phyloP scores from a whole-genome alignment of 805 yeast species.

The Cyberlindnera mississippiensis region DNA sequence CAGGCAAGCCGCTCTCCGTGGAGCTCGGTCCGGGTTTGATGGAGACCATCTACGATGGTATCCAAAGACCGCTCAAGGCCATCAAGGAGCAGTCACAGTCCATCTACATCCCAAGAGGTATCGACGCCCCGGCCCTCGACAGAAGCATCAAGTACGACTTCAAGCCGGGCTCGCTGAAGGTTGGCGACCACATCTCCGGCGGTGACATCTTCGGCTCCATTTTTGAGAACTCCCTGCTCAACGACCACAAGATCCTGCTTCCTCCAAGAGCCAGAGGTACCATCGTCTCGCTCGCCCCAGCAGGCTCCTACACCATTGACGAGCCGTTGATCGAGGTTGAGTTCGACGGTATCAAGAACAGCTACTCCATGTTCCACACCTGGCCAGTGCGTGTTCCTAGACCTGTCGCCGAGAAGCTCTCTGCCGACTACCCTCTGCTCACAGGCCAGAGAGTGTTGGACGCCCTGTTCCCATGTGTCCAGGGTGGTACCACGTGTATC shows the following conservation, averaged over 20 bases:
- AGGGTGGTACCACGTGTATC: conserved; percentile 99
- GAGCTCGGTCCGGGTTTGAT: conserved; percentile 99
- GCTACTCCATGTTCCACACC: conserved; percentile 92
- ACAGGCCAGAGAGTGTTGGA: conserved; percentile 99
- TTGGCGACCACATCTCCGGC: conserved; percentile 97
- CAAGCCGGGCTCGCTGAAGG: conserved; percentile 71
- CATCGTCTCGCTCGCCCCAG: conserved; percentile 78
- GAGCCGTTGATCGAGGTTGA: conserved; percentile 91
- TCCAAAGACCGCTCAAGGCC: conserved; percentile 96
- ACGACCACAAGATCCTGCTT: conserved; percentile 88
- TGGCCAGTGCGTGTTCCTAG: conserved; percentile 99
- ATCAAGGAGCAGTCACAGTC: conserved; percentile 85
- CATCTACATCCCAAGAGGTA: conserved; percentile 98
- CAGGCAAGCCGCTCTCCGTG: conserved; percentile 98
- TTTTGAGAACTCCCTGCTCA: conserved; percentile 87
- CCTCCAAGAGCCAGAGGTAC: conserved; percentile 99
- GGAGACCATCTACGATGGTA: conserved; percentile 99
- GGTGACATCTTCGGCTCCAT: conserved; percentile 96
- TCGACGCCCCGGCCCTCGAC: conserved; percentile 91
- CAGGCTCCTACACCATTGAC: conserved; percentile 89
- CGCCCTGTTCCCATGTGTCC: conserved; percentile 97
- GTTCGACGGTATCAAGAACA: conserved; percentile 78
- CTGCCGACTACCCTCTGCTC: conserved; percentile 92
- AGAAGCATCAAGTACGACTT: conserved; percentile 83
- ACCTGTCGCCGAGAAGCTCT: conserved; percentile 90